Percentiles rank a stretch among this genome's conserved stretches.
These are phyloP conservation scores for Umbelopsis vinacea DNA, from an alignment of 192 early-diverging fungal species.

Conservation along the genomic window DNA sequence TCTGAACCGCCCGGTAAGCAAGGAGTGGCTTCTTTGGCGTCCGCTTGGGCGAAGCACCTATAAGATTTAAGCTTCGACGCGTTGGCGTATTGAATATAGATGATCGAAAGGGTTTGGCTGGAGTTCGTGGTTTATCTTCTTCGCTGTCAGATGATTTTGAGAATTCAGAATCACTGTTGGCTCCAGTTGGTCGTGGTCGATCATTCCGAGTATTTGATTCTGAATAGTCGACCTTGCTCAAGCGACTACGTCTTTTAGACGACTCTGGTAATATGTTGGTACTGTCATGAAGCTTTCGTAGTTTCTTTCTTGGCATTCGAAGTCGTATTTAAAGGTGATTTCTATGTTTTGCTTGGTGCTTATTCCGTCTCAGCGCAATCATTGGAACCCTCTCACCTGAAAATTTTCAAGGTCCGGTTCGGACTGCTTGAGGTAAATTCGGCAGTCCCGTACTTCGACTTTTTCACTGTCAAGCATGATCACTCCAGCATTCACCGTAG, in stretches of 20 bases:
- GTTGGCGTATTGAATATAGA: slow-evolving; percentile 3
- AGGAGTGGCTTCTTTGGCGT: background rate
- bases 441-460: background rate
- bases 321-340: background rate
- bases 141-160: slow-evolving; percentile 1
- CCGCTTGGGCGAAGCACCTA: background rate
- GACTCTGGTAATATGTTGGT: slow-evolving; percentile 5
- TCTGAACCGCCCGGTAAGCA: background rate
- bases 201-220: background rate
- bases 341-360: background rate
- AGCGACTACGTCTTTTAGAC: background rate
- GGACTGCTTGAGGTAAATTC: background rate
- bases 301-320: background rate
- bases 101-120: slow-evolving; percentile 4
- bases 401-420: background rate
- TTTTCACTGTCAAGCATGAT: slow-evolving; percentile 69
- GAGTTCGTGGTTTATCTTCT: background rate
- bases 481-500: slow-evolving; percentile 82
- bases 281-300: slow-evolving; percentile 2
- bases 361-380: too few species aligned
- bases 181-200: background rate
- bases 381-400: background rate
- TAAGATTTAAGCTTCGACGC: slow-evolving; percentile 6
- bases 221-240: background rate
- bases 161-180: slow-evolving; percentile 8